Conservation (phyloP, 2,329 filamentous ascomycete genomes). For the Ophidiomyces ophidiicola region DNA sequence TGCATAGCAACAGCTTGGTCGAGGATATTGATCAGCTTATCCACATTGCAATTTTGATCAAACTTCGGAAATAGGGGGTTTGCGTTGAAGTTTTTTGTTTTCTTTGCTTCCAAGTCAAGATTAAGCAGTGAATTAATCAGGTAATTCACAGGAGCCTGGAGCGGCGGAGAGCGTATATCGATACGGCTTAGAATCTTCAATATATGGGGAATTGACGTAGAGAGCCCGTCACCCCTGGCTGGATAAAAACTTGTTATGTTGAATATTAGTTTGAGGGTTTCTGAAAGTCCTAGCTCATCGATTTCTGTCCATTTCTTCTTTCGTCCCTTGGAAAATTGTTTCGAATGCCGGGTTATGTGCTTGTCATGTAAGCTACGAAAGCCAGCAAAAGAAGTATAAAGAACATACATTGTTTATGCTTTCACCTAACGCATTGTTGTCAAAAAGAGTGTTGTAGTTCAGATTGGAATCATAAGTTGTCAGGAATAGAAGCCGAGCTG, state of each 20-base stretch:
- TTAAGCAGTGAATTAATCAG: slow-evolving; percentile 74
- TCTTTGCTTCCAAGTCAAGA: slow-evolving; percentile 52
- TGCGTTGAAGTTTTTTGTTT: slow-evolving; percentile 33
- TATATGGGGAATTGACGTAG: slow-evolving; percentile 55
- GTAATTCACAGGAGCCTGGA: slow-evolving; percentile 59
- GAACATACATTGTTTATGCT: slow-evolving; percentile 45
- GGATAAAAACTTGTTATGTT: slow-evolving; percentile 70
- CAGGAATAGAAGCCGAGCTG: slow-evolving; percentile 66
- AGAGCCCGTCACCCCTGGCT: slow-evolving; percentile 50
- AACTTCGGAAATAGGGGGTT: slow-evolving; percentile 54
- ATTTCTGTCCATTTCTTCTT: slow-evolving; percentile 33
- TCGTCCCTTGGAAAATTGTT: slow-evolving; percentile 37
- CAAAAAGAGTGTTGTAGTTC: slow-evolving; percentile 53
- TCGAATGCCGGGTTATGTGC: slow-evolving; percentile 60
- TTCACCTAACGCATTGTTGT: slow-evolving; percentile 53
- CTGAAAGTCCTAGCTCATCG: slow-evolving; percentile 66
- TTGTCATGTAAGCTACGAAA: slow-evolving; percentile 17
- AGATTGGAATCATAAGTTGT: slow-evolving; percentile 65
- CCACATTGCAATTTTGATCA: slow-evolving; percentile 47
- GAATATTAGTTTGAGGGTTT: slow-evolving; percentile 79
- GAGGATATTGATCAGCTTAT: slow-evolving; percentile 58
- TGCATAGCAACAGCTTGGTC: slow-evolving; percentile 54
- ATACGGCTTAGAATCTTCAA: slow-evolving; percentile 55
- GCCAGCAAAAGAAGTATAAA: neutral
- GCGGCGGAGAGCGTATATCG: slow-evolving; percentile 49